Evolutionary conservation across 2,329 filamentous ascomycete species (phyloP), one percentile per base, ranked within the genome.

Genomic region (Aspergillus unguis): DNA sequence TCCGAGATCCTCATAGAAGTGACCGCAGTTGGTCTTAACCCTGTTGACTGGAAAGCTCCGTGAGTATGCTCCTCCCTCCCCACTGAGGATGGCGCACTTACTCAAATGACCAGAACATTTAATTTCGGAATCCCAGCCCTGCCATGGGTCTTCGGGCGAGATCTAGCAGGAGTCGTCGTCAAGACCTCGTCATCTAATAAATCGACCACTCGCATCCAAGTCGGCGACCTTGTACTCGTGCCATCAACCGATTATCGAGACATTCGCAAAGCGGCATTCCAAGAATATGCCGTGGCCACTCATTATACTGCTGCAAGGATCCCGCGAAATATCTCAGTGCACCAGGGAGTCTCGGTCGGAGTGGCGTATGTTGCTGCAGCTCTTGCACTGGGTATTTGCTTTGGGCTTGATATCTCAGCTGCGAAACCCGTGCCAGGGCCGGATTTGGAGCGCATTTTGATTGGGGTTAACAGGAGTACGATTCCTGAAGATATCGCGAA

Each of bases 1-100:
- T 71, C 72, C 40, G 83, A 89, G 60, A 69, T 88, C 4, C 71
- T 89, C 5, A 79, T 89, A n/a, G 80, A 80, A 63, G 75, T 84
- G 1, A 73, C 79, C 35, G 81, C 81, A 9, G 84, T 89, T 60
- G 87, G 87, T 0, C 71, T 91, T 35, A 91, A 91, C 61, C 88
- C 88, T 0, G 87, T 91, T 51, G 88, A 89, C 65, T 88, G 84
- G 84, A 88, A 88, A 73, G 80, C 83, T 54, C 84, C 85, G 85
- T 87, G 73, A 60, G 82, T 76, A 9, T 17, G 25, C 25, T 42
- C 29, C 38, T 9, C n/a, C 29, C 38, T 9, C n/a, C 29, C 8
- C 10, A 38, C 11, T 23, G 5, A 38, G 7, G 6, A 4, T 25
- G 8, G 4, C 17, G 6, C 36, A 23, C 23, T 4, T 10, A 5